Percentiles rank a stretch among this genome's conserved stretches.
Conservation (phyloP, 2,329 filamentous ascomycete species). For the Catunica adiposa region DNA sequence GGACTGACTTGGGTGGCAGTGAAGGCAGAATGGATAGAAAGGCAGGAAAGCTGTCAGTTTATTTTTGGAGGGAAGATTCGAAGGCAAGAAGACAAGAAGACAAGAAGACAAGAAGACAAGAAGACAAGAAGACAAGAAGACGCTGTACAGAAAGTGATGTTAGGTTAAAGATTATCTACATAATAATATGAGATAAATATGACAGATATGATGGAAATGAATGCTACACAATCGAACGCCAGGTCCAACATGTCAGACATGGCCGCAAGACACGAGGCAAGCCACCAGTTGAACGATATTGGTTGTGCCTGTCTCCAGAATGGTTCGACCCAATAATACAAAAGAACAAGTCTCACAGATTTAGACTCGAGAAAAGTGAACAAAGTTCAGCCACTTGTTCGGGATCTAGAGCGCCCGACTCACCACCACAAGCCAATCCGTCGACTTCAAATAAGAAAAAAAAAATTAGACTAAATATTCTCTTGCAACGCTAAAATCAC, state of each 20-base stretch:
- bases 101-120: too few relatives aligned
- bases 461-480: neutral
- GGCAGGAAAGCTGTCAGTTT: neutral
- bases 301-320: too few relatives aligned
- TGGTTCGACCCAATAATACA: too few relatives aligned
- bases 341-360: too few relatives aligned
- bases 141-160: neutral
- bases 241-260: neutral
- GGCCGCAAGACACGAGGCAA: too few relatives aligned
- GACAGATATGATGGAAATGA: neutral
- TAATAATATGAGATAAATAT: neutral
- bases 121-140: neutral
- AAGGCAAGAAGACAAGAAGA: too few relatives aligned
- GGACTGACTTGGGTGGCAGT: neutral
- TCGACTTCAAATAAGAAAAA: neutral
- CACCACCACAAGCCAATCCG: too few relatives aligned
- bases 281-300: too few relatives aligned
- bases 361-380: too few relatives aligned
- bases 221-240: neutral
- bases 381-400: too few relatives aligned
- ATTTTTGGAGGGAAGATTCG: neutral
- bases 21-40: neutral
- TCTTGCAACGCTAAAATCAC: neutral
- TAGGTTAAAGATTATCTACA: neutral
- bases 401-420: too few relatives aligned